Base-by-base conservation (phyloP, 2,329 filamentous ascomycete genomes). In the Whalleya microplaca region DNA sequence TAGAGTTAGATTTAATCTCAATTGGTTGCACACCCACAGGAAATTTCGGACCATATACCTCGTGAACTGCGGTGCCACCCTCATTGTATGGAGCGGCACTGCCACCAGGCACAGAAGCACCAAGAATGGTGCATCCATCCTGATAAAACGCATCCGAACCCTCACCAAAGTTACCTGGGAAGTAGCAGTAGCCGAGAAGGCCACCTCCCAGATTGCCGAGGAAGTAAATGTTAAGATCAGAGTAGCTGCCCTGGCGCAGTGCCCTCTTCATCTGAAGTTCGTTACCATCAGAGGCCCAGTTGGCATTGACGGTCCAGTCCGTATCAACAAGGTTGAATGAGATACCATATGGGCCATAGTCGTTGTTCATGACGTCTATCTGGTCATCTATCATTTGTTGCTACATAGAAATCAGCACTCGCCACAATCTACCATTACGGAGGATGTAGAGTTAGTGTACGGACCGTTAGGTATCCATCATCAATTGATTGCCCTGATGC, bases 211-310 rank as follows among this genome's bases (percentile, higher is more conserved):
- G 66, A 45, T 66, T 58, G 19, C 66, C 65, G 49, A 76, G 69
- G 69, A 79, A 78, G 73, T 81, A 81, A 43, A 81, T 42, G 72
- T 81, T 81, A 51, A 81, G 73, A 58, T 75, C 69, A 10, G 66
- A 56, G 68, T 80, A 80, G 55, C 71, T 71, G 45, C 79, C 79
- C 68, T 76, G 72, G 56, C 76, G 77, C 9, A 81, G 77, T 21
- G 72, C 64, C 41, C 56, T 65, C 73, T 80, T 81, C 78, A 81
- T 81, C 2, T 62, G 69, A 49, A 71, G 50, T 56, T 79, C 75
- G n/a, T 64, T 58, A 1, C 70, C 68, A 21, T 77, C 78, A 14
- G 56, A 61, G 27, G 78, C 77, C 78, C 79, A 84, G 64, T 69
- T 69, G 19, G 68, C 41, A 72, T 83, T 82, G 64, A 81, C 69